Evolutionary conservation across 805 yeast species (phyloP), one percentile per base, ranked within the genome.

Genomic region (Candida rishiriensis): DNA sequence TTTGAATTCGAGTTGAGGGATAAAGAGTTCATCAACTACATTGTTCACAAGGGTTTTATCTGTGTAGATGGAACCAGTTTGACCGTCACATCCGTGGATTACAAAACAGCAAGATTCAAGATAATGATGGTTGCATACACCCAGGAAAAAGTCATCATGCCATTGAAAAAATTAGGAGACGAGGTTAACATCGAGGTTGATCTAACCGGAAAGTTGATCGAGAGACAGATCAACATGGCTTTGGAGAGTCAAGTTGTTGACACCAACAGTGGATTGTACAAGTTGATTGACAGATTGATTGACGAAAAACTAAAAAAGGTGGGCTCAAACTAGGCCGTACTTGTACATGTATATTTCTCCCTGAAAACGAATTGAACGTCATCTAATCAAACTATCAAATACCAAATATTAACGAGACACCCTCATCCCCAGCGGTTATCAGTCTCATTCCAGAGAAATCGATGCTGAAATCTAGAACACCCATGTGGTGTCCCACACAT

Each of bases 401-500:
- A 17, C 73, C 71, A 55, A 81, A 89, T 10, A 91, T 78, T 51
- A 91, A 70, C 11, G 95, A 79, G 29, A 93, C 97, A 53, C 96
- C 96, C 65, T 93, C 99, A 63, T 93, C 99, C 51, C 97, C 97
- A 12, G 97, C 99, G 16, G 97, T 88, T 32, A 89, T 75, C 37
- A 93, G 58, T 61, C 83, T 81, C 41, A 75, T 73, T 26, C 88
- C 91, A 38, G 76, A 68, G 34, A 78, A 81, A 45, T 81, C 77
- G 36, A 83, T 59, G 15, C 84, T 81, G 60, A 93, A 91, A 56
- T 88, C 97, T 51, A 93, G 73, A 15, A 93, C 82, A 50, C 98
- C 98, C 85, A 87, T 86, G 65, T 85, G 85, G 64, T 93, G 99
- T 17, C 99, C 99, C 34, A 80, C 79, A 51, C 95, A 93, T 30